Percentiles rank a stretch among this genome's conserved stretches.
Conservation (phyloP, 306 rosid genomes). For the Arachis stenosperma region DNA sequence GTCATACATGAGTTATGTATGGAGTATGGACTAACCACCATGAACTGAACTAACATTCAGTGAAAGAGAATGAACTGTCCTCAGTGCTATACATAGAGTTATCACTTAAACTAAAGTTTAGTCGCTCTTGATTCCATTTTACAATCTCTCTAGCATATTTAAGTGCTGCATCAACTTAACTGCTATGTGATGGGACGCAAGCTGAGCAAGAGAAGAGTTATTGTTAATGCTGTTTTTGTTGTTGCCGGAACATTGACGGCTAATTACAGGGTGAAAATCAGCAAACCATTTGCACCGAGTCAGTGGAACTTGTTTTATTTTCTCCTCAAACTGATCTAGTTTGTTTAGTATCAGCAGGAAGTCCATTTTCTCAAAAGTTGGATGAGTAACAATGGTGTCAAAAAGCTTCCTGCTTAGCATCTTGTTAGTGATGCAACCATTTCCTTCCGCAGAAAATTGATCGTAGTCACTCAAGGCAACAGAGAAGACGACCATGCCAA, state of each 20-base stretch:
- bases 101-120: conserved; percentile 79
- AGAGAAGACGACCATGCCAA: conserved; percentile 72
- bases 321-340: conserved; percentile 77
- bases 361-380: conserved; percentile 86
- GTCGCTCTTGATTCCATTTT: conserved; percentile 89
- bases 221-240: conserved; percentile 61
- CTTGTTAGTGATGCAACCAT: conserved; percentile 73
- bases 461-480: conserved; percentile 83
- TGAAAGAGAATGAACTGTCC: conserved; percentile 60
- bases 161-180: conserved; percentile 83
- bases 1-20: conserved; percentile 22
- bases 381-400: conserved; percentile 80
- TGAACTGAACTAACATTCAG: conserved; percentile 43
- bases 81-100: conserved; percentile 78
- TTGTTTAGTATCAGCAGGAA: conserved; percentile 89
- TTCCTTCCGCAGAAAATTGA: conserved; percentile 67
- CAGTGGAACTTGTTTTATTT: conserved; percentile 69
- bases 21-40: conserved; percentile 21
- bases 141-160: conserved; percentile 86
- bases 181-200: conserved; percentile 74
- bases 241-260: conserved; percentile 58
- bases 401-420: conserved; percentile 83
- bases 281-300: conserved; percentile 82
- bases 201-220: conserved; percentile 71
- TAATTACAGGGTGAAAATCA: conserved; percentile 76